These are phyloP conservation scores for Stemphylium lycopersici DNA, from an alignment of 2,329 filamentous ascomycete species.

Conservation along the genomic window DNA sequence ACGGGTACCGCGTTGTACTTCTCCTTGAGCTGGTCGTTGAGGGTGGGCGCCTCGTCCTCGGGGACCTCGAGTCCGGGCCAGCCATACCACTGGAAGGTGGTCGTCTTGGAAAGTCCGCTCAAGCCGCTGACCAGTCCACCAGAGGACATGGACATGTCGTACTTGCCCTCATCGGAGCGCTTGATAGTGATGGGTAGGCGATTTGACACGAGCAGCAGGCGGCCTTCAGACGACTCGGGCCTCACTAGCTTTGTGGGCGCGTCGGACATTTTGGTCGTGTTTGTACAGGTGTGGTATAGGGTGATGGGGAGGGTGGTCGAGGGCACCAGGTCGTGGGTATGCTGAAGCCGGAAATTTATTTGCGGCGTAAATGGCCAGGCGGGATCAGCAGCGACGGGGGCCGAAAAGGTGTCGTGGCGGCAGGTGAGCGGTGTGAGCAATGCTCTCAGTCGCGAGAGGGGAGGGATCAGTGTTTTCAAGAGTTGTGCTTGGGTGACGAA, in stretches of 20 bases:
- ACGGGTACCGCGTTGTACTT: conserved; percentile 90
- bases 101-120: conserved; percentile 88
- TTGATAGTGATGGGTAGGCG: conserved; percentile 97
- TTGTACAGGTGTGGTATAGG: conserved; percentile 1
- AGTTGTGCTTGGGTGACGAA: conserved; percentile 34
- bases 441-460: background rate
- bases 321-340: conserved; percentile 2
- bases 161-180: conserved; percentile 86
- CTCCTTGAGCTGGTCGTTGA: conserved; percentile 80
- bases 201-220: conserved; percentile 88
- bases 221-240: conserved; percentile 45
- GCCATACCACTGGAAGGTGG: conserved; percentile 97
- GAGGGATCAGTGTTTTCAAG: conserved; percentile 7
- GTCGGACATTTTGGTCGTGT: conserved; percentile 30
- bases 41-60: conserved; percentile 74
- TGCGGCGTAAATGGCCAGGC: conserved; percentile 3
- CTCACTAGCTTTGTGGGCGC: conserved; percentile 39
- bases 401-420: background rate
- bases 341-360: conserved; percentile 6
- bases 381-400: conserved; percentile 2
- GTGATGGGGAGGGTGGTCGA: conserved; percentile 7
- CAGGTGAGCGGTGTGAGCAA: background rate
- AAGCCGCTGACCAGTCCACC: conserved; percentile 93
- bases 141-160: conserved; percentile 95
- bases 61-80: conserved; percentile 95